These are phyloP conservation scores for Dipteronia sinensis DNA, from an alignment of 345 rosid species.

Conservation along the genomic window DNA sequence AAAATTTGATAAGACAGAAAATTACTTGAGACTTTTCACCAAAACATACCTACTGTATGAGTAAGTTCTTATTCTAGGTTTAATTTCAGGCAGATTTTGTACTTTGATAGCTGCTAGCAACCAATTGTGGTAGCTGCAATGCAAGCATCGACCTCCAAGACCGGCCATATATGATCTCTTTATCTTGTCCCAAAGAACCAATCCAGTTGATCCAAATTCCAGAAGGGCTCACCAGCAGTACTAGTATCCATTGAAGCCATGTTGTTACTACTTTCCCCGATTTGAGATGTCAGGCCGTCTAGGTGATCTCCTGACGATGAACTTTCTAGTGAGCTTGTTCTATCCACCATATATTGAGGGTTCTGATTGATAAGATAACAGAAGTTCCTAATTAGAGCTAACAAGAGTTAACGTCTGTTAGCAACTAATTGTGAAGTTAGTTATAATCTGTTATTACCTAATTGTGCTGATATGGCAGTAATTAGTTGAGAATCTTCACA, in stretches of 20 bases:
- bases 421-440: too few relatives aligned
- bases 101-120: neutral
- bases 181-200: neutral
- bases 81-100: too few relatives aligned
- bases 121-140: neutral
- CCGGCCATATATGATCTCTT: neutral
- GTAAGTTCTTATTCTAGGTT: neutral
- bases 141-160: neutral
- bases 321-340: constrained; percentile 14
- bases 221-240: constrained; percentile 11
- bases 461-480: too few relatives aligned
- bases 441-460: too few relatives aligned
- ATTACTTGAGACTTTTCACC: too few relatives aligned
- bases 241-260: constrained; percentile 1
- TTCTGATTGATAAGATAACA: neutral
- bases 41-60: too few relatives aligned
- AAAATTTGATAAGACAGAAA: too few relatives aligned
- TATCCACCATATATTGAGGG: neutral
- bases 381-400: too few relatives aligned
- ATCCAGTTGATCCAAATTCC: constrained; percentile 33
- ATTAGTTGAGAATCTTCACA: too few relatives aligned
- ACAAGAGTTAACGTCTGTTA: too few relatives aligned
- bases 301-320: constrained; percentile 13
- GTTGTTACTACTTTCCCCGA: constrained; percentile 10
- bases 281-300: neutral